Conservation (phyloP, 768 basidiomycete genomes). For the Suillus occidentalis region DNA sequence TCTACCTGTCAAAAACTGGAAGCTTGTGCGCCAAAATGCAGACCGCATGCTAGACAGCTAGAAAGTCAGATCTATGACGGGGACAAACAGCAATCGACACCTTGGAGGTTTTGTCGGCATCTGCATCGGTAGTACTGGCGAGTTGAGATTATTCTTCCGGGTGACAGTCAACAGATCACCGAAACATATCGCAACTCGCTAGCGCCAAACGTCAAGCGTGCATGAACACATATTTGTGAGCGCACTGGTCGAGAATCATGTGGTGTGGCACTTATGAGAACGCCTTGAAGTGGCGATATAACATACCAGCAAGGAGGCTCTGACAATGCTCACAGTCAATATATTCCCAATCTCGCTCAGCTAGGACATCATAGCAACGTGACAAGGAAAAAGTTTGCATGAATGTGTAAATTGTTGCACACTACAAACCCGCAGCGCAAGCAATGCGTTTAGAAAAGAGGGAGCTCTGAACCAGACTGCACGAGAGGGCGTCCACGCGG, state of each 20-base stretch:
- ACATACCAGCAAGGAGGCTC: too few relatives aligned
- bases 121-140: background rate
- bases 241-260: background rate
- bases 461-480: background rate
- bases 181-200: background rate
- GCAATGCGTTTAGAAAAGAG: background rate
- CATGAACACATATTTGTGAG: background rate
- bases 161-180: background rate
- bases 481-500: too few relatives aligned
- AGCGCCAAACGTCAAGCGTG: background rate
- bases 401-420: background rate
- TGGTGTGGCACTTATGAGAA: background rate
- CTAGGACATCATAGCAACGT: background rate
- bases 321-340: too few relatives aligned
- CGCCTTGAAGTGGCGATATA: too few relatives aligned
- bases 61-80: background rate
- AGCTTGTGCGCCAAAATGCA: background rate
- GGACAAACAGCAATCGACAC: background rate
- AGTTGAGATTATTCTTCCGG: background rate
- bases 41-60: background rate
- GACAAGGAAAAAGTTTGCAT: background rate
- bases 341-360: background rate
- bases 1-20: background rate
- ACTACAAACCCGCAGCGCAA: background rate
- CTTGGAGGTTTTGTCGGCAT: background rate